phyloP scores from a whole-genome alignment of 1,284 basidiomycete species.

The Melampsora larici-populina region DNA sequence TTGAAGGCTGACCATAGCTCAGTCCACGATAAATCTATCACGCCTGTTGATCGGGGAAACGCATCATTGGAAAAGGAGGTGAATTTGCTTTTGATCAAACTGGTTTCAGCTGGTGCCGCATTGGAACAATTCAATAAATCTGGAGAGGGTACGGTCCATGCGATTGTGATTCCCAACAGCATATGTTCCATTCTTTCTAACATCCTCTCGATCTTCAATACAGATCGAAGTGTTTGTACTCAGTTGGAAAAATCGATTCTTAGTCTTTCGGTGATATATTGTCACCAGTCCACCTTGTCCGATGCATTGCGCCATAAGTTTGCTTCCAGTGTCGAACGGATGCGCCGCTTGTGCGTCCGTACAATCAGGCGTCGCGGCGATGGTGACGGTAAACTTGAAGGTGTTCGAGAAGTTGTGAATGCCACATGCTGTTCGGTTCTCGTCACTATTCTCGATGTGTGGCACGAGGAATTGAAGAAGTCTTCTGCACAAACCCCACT shows the following conservation, averaged over 20 bases:
- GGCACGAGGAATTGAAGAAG: conserved; percentile 26
- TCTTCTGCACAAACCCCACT: not conserved
- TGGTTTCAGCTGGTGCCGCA: conserved; percentile 14
- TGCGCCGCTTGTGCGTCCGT: conserved; percentile 26
- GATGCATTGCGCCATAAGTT: conserved; percentile 11
- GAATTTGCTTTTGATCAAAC: conserved; percentile 20
- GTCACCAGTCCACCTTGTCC: conserved; percentile 25
- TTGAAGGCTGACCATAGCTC: not conserved
- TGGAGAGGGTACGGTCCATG: conserved; percentile 9
- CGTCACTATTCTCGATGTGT: conserved; percentile 21
- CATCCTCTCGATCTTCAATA: not conserved
- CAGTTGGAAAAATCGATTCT: conserved; percentile 23
- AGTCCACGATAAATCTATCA: not conserved
- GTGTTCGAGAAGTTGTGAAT: conserved; percentile 6
- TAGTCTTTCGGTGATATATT: conserved; percentile 16
- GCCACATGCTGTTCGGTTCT: conserved; percentile 21
- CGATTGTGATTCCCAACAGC: not conserved
- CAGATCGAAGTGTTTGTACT: conserved; percentile 14
- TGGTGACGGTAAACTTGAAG: not conserved
- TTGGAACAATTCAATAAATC: conserved; percentile 32
- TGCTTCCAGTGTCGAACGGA: conserved; percentile 11
- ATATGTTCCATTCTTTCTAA: not conserved
- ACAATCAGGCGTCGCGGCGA: conserved; percentile 7
- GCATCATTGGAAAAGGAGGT: conserved; percentile 9
- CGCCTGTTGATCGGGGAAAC: not conserved